Conservation (phyloP, 1,284 basidiomycete genomes). For the Leccinum insigne region DNA sequence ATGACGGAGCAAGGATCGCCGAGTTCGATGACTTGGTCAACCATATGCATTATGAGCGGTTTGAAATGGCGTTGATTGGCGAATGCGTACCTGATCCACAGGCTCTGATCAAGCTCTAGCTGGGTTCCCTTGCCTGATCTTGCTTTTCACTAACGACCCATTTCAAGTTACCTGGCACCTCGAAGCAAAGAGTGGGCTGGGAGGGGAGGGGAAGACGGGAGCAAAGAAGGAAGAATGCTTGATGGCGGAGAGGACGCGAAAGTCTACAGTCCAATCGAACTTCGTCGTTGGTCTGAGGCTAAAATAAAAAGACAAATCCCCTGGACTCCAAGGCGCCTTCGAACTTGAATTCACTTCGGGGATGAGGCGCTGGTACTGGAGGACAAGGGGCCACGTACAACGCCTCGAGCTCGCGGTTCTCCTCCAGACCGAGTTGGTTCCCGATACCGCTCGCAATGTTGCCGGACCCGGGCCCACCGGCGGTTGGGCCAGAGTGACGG, state of each 20-base stretch:
- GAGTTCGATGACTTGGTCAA: conserved; percentile 28
- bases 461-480: background rate
- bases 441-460: conserved; percentile 14
- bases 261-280: conserved; percentile 41
- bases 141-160: conserved; percentile 61
- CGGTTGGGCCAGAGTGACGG: background rate
- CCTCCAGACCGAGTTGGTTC: conserved; percentile 27
- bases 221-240: conserved; percentile 75
- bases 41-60: no score
- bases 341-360: background rate
- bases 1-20: conserved; percentile 38
- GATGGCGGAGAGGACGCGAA: conserved; percentile 86
- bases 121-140: conserved; percentile 37
- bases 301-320: conserved; percentile 23
- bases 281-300: no score
- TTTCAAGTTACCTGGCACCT: conserved; percentile 35
- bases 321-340: no score
- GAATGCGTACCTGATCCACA: conserved; percentile 34
- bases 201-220: conserved; percentile 44
- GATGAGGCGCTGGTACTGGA: background rate
- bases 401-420: conserved; percentile 23
- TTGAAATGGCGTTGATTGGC: background rate
- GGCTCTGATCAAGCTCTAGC: conserved; percentile 58
- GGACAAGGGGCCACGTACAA: conserved; percentile 5
- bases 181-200: conserved; percentile 53